Conservation (phyloP, 805 yeast genomes). For the Myxozyma kluyveri region DNA sequence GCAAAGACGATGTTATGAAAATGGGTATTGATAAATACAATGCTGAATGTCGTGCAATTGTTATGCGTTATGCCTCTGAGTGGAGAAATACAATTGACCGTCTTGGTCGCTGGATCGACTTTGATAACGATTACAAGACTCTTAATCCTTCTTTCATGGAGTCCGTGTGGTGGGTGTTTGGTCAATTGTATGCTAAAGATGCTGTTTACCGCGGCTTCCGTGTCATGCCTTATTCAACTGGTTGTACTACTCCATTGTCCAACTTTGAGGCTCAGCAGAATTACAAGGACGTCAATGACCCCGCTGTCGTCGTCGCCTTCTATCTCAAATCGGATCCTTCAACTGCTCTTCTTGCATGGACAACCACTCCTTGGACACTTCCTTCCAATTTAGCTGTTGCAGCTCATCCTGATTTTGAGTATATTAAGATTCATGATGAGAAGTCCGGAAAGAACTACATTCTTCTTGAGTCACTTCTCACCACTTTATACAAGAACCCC, state of each 20-base stretch:
- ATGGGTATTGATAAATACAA: slow-evolving; percentile 94
- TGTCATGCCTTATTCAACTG: slow-evolving; percentile 99
- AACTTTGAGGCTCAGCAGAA: slow-evolving; percentile 98
- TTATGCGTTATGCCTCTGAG: slow-evolving; percentile 92
- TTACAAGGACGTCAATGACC: slow-evolving; percentile 95
- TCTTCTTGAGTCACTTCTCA: slow-evolving; percentile 75
- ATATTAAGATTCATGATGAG: slow-evolving; percentile 89
- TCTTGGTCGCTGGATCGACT: slow-evolving; percentile 98
- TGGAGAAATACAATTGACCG: slow-evolving; percentile 94
- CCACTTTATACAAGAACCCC: slow-evolving; percentile 90
- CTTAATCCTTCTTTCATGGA: slow-evolving; percentile 96
- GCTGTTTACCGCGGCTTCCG: slow-evolving; percentile 92
- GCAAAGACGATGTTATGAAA: slow-evolving; percentile 90
- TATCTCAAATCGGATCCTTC: slow-evolving; percentile 75
- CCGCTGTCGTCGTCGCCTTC: slow-evolving; percentile 92
- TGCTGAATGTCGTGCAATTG: slow-evolving; percentile 92
- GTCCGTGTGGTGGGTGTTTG: slow-evolving; percentile 98
- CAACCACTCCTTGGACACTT: slow-evolving; percentile 99
- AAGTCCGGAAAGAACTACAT: slow-evolving; percentile 77
- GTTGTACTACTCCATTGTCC: slow-evolving; percentile 91
- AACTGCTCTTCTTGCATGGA: slow-evolving; percentile 92
- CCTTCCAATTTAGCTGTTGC: slow-evolving; percentile 92
- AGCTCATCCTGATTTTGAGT: slow-evolving; percentile 87
- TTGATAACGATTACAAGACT: slow-evolving; percentile 83
- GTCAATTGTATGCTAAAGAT: slow-evolving; percentile 77